phyloP scores from a whole-genome alignment of 2,329 filamentous ascomycete species.

The Fusarium zealandicum region DNA sequence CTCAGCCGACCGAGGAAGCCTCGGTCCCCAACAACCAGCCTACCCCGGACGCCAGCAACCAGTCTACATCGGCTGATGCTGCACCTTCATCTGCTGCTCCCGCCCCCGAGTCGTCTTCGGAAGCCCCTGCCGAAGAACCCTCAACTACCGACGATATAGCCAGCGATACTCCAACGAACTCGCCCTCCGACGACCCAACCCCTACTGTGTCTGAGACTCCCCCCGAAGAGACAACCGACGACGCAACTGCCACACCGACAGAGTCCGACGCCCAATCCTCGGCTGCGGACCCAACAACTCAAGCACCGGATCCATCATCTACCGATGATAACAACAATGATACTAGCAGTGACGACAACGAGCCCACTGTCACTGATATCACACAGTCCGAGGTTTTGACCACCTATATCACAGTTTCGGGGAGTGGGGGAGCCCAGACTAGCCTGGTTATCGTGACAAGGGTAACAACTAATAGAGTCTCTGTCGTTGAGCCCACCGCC shows the following conservation, averaged over 20 bases:
- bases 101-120: slow-evolving; percentile 16
- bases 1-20: slow-evolving; percentile 32
- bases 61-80: slow-evolving; percentile 12
- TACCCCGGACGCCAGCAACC: slow-evolving; percentile 14
- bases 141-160: slow-evolving; percentile 12
- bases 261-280: slow-evolving; percentile 1
- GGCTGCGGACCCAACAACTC: slow-evolving; percentile 15
- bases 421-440: slow-evolving; percentile 32
- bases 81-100: slow-evolving; percentile 9
- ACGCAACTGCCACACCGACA: slow-evolving; percentile 5
- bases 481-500: slow-evolving; percentile 18
- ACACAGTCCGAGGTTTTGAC: slow-evolving; percentile 25
- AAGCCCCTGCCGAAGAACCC: slow-evolving; percentile 6
- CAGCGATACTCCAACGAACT: slow-evolving; percentile 13
- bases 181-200: slow-evolving; percentile 14
- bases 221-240: slow-evolving; percentile 11
- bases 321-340: slow-evolving; percentile 20
- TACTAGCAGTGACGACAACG: slow-evolving; percentile 17
- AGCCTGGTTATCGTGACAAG: slow-evolving; percentile 41
- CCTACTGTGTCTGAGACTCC: slow-evolving; percentile 7
- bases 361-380: slow-evolving; percentile 19
- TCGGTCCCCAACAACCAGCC: slow-evolving; percentile 22
- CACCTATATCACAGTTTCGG: slow-evolving; percentile 39
- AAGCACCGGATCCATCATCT: slow-evolving; percentile 16
- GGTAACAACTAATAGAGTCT: slow-evolving; percentile 32